These are phyloP conservation scores for Sophora flavescens DNA, from an alignment of 306 rosid species.

Conservation along the genomic window DNA sequence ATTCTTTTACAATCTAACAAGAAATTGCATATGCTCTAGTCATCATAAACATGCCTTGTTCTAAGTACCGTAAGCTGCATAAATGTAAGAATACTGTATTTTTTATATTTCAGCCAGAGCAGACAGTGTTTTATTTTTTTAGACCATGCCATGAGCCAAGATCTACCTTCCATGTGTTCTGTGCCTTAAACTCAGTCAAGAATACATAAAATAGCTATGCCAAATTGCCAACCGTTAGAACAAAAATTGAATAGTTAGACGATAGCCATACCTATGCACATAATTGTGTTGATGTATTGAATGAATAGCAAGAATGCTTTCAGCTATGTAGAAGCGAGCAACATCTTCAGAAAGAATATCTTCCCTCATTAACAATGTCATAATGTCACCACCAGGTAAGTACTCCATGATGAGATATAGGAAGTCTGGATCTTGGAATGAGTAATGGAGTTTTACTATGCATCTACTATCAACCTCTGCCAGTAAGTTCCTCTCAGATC, in stretches of 20 bases:
- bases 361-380: slow-evolving; percentile 98
- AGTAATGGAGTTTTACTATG: slow-evolving; percentile 94
- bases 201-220: slow-evolving; percentile 37
- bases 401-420: slow-evolving; percentile 99
- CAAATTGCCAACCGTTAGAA: slow-evolving; percentile 4
- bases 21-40: slow-evolving; percentile 29
- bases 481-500: slow-evolving; percentile 98
- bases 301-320: slow-evolving; percentile 94
- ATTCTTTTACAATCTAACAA: slow-evolving; percentile 34
- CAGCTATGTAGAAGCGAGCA: slow-evolving; percentile 96
- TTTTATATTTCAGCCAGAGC: background rate
- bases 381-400: slow-evolving; percentile 98
- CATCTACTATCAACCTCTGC: slow-evolving; percentile 99
- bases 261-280: slow-evolving; percentile 79
- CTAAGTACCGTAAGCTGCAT: slow-evolving; percentile 24
- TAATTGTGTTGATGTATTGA: slow-evolving; percentile 97
- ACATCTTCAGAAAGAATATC: slow-evolving; percentile 92
- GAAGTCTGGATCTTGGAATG: slow-evolving; percentile 97
- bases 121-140: slow-evolving; percentile 18
- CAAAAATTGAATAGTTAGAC: slow-evolving; percentile 25
- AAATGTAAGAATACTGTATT: slow-evolving; percentile 12
- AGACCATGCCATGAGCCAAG: slow-evolving; percentile 32
- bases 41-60: background rate
- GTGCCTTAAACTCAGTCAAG: slow-evolving; percentile 30
- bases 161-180: slow-evolving; percentile 39